Percentiles rank a stretch among this genome's conserved stretches.
Evolutionary conservation across 169 alveolate genomes (phyloP).

Genomic region (Babesia microti): DNA sequence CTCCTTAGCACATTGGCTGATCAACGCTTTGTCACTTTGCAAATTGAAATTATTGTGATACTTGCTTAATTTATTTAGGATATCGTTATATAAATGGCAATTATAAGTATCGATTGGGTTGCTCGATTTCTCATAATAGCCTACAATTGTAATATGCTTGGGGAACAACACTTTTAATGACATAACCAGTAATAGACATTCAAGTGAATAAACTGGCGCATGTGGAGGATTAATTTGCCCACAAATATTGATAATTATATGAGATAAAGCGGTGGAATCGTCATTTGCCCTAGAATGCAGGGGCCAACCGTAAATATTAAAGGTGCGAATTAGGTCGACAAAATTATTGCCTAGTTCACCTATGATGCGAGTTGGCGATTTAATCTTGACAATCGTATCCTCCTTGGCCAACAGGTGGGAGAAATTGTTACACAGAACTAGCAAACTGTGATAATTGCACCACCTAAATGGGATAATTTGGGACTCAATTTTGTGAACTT

Average conservation of each 20-base stretch:
- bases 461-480: slow-evolving; percentile 8
- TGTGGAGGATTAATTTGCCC: slow-evolving; percentile 24
- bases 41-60: slow-evolving; percentile 13
- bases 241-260: slow-evolving; percentile 12
- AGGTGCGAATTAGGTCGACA: slow-evolving; percentile 34
- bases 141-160: slow-evolving; percentile 21
- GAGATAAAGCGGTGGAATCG: not conserved
- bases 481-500: slow-evolving; percentile 7
- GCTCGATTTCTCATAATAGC: slow-evolving; percentile 18
- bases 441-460: slow-evolving; percentile 50
- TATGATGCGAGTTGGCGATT: slow-evolving; percentile 39
- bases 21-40: slow-evolving; percentile 21
- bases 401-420: slow-evolving; percentile 41
- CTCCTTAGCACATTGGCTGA: slow-evolving; percentile 71
- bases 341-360: slow-evolving; percentile 51
- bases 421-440: slow-evolving; percentile 48
- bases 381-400: slow-evolving; percentile 22
- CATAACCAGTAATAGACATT: slow-evolving; percentile 20
- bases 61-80: slow-evolving; percentile 7
- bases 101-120: slow-evolving; percentile 13
- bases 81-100: slow-evolving; percentile 23
- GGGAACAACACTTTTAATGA: slow-evolving; percentile 42
- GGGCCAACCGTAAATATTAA: slow-evolving; percentile 60
- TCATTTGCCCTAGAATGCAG: slow-evolving; percentile 14
- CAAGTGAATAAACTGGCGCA: slow-evolving; percentile 15